Evolutionary conservation across 176 grass and related monocot species (phyloP), one percentile per base, ranked within the genome.

Genomic region (Pharus latifolius): DNA sequence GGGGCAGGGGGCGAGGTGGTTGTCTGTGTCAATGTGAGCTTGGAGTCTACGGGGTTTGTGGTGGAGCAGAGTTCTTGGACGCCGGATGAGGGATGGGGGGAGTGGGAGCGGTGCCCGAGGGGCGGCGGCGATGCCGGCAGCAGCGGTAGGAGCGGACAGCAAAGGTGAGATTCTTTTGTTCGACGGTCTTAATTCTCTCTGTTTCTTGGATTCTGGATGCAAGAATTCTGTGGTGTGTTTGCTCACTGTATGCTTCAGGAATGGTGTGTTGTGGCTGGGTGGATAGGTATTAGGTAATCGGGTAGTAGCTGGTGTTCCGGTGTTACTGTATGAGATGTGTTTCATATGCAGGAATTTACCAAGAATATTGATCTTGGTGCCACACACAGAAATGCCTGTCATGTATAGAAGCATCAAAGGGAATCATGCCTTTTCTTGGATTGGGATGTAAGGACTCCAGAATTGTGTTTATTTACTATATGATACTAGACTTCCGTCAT

Each of bases 1-100:
- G 88, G 92, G 25, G 82, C 70, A 29, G 32, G 28, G 52, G 46
- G 66, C 10, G 43, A 73, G 22, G 80, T 96, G 46, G 73, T 91
- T 31, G 40, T 91, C 43, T 78, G 70, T 64, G 85, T 78, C 88
- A 96, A 91, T 84, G 82, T 89, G 4, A 96, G 76, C 81, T 60
- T 91, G 26, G 75, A 56, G 35, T 57, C 41, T 48, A 75, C 87
- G 16, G 81, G 64, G 15, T 57, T 78, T 33, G 53, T 83, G 49
- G 70, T 91, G 40, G 82, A 79, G 60, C 88, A 96, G 82, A 96
- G 70, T 56, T 88, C 78, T 20, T 86, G 88, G 88, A 88, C 85
- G 10, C 53, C 37, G 3, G 37, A 56, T 49, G 74, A 49, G 16
- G 81, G 81, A 4, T 96, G 82, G 91, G 82, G 85, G 1, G 32